Conservation (phyloP, 345 rosid species). For the Cardamine chenopodiifolia region DNA sequence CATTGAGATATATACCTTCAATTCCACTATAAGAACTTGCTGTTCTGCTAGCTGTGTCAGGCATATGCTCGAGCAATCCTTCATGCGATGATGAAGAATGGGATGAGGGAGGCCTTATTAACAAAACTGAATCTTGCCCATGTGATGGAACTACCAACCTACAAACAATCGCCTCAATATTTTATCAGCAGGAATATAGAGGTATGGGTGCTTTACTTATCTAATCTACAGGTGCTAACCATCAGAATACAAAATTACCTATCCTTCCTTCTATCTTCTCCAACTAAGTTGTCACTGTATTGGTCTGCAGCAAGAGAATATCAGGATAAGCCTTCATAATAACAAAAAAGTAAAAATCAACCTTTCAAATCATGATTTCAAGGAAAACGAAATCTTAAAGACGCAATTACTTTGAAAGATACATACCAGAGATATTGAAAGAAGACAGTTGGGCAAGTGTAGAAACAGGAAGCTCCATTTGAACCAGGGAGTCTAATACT, state of each 20-base stretch:
- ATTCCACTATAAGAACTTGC: conserved; percentile 39
- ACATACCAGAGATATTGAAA: conserved; percentile 46
- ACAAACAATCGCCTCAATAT: not conserved
- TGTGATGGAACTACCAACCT: conserved; percentile 45
- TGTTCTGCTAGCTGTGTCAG: conserved; percentile 46
- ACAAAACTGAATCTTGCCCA: conserved; percentile 50
- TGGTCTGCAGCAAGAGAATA: conserved; percentile 39
- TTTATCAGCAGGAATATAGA: not conserved
- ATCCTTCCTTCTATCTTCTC: conserved; percentile 49
- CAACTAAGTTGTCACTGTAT: conserved; percentile 43
- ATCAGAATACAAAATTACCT: conserved; percentile 45
- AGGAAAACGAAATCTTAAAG: not conserved
- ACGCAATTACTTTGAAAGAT: not conserved
- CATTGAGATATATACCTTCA: conserved; percentile 47
- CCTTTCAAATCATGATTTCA: not conserved
- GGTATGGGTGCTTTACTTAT: not conserved
- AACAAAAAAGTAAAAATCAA: not conserved
- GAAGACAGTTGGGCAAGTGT: conserved; percentile 45
- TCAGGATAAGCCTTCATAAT: conserved; percentile 12
- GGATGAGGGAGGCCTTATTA: conserved; percentile 48
- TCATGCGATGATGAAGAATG: conserved; percentile 57
- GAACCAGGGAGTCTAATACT: conserved; percentile 39
- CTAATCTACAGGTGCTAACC: not conserved
- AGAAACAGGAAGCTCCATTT: conserved; percentile 39
- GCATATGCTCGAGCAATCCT: conserved; percentile 47